Evolutionary conservation across 805 yeast species (phyloP), one percentile per base, ranked within the genome.

Genomic region (Cyberlindnera veronae): DNA sequence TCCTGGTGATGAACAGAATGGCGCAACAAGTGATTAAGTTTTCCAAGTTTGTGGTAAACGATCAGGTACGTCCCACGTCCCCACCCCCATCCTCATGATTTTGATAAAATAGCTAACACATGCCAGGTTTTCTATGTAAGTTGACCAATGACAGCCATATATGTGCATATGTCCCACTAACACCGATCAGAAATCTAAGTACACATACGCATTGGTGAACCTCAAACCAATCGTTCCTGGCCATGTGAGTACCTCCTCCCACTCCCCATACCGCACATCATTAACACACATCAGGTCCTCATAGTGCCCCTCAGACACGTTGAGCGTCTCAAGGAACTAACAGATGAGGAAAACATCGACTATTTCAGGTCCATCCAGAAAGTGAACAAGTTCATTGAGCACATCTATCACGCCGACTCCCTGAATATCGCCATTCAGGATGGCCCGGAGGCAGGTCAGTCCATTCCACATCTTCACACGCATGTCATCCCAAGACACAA

Each of bases 371-470:
- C 95, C 0, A 66, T 93, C 9, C 96, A 86, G 50, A 55, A 74
- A 34, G 72, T 93, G 0, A 81, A 88, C 45, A 63, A 66, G 39
- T 83, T 89, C 47, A 79, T 93, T 13, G 80, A 74, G 48, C 55
- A 69, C 42, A 66, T 72, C 11, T 93, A 81, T 60, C 71, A 79
- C 26, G 95, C 96, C 2, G 95, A 90, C 51, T 71, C 95, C 1
- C 57, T 89, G 44, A 95, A 95, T 57, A 73, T 93, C 29, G 91
- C 97, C 10, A 87, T 95, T 44, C 99, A 93, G 60, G 99, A 93
- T 59, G 99, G 99, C 0, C 85, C 89, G 0, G 88, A 88, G 36
- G 91, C 97, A 1, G 99, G 99, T 4, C 99, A 93, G 59, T 77
- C 90, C n/a, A 81, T 93, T 3, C 95, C 97, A 5, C 99, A 93